Evolutionary conservation across 495 filamentous ascomycete species (phyloP).

Genomic region (Podospora sp.): DNA sequence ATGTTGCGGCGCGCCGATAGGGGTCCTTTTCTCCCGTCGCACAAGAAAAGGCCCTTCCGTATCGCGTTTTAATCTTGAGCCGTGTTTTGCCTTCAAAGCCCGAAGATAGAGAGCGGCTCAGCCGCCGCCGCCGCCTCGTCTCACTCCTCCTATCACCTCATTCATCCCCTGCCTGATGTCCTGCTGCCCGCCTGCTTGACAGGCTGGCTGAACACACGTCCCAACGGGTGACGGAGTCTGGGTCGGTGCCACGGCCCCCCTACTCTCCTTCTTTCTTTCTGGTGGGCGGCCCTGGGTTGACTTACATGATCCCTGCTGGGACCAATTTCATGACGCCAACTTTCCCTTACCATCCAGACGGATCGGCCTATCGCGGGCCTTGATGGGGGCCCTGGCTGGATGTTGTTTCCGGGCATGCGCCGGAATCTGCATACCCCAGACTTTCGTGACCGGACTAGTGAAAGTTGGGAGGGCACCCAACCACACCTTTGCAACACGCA

Average conservation of each 20-base stretch:
- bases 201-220: background rate
- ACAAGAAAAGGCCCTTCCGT: constrained; percentile 20
- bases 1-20: background rate
- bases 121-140: constrained; percentile 9
- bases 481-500: background rate
- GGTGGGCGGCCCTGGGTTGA: background rate
- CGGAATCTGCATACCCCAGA: constrained; percentile 20
- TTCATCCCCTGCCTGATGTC: background rate
- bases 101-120: constrained; percentile 24
- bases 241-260: constrained; percentile 2
- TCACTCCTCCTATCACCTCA: background rate
- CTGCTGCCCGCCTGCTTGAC: too few species aligned
- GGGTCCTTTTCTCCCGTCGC: constrained; percentile 20
- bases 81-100: constrained; percentile 34
- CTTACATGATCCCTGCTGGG: background rate
- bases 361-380: constrained; percentile 13
- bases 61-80: constrained; percentile 30
- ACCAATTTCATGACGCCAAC: constrained; percentile 8
- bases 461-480: background rate
- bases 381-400: background rate
- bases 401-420: background rate
- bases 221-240: constrained; percentile 1
- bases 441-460: constrained; percentile 7
- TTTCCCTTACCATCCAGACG: constrained; percentile 10
- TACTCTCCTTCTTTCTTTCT: background rate